phyloP scores from a whole-genome alignment of 1,139 yeast genomes.

The Saccharomyces uvarum region DNA sequence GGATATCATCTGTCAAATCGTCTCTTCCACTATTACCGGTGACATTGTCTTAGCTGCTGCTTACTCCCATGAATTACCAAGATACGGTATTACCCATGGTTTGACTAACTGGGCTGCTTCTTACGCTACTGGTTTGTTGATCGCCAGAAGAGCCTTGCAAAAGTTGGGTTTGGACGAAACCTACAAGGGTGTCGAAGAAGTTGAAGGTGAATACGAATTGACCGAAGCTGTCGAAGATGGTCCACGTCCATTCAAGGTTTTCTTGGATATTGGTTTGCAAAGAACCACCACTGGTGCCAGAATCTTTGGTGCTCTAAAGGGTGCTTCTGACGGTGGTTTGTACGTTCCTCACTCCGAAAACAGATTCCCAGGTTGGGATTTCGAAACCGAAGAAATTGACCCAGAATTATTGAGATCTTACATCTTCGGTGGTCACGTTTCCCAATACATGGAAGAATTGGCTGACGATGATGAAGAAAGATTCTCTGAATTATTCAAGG shows the following conservation, averaged over 20 bases:
- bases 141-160: conserved; percentile 98
- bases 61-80: conserved; percentile 97
- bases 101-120: conserved; percentile 99
- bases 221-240: conserved; percentile 99
- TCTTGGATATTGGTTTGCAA: conserved; percentile 98
- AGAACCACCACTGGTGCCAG: conserved; percentile 99
- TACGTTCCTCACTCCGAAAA: conserved; percentile 98
- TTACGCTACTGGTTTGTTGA: conserved; percentile 96
- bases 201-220: conserved; percentile 96
- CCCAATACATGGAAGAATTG: conserved; percentile 99
- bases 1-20: conserved; percentile 96
- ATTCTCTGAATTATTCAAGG: conserved; percentile 92
- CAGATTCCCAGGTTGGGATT: conserved; percentile 99
- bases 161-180: conserved; percentile 98
- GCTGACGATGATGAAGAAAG: conserved; percentile 99
- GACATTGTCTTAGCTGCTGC: conserved; percentile 96
- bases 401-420: conserved; percentile 96
- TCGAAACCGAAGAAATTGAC: conserved; percentile 96
- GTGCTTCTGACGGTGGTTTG: conserved; percentile 99
- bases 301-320: conserved; percentile 98
- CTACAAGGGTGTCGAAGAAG: conserved; percentile 98
- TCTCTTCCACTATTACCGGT: conserved; percentile 95
- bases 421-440: conserved; percentile 99
- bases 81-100: conserved; percentile 97
- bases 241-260: conserved; percentile 99